phyloP scores from a whole-genome alignment of 2,329 filamentous ascomycete genomes.

The Akanthomyces lecanii region DNA sequence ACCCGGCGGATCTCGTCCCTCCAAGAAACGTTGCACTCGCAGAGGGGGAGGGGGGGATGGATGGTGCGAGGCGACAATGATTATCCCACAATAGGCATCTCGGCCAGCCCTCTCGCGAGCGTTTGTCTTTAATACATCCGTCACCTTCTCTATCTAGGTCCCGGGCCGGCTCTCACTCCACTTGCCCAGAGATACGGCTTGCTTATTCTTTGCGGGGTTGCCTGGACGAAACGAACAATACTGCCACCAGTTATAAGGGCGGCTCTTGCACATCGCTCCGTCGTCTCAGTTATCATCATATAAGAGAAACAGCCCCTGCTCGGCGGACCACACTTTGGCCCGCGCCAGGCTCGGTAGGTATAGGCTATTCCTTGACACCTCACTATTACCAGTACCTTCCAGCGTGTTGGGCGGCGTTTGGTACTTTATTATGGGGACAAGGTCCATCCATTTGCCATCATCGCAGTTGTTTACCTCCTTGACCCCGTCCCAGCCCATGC shows the following conservation, averaged over 20 bases:
- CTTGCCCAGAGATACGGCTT: neutral
- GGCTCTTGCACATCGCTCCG: neutral
- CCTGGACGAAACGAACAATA: neutral
- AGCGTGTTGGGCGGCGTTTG: conserved; percentile 3
- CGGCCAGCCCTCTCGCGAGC: neutral
- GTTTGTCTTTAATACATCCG: neutral
- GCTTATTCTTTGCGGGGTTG: neutral
- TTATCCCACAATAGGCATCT: conserved; percentile 14
- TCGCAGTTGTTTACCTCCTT: conserved; percentile 6
- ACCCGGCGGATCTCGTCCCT: conserved; percentile 2
- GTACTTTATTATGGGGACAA: conserved; percentile 14
- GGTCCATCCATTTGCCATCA: neutral
- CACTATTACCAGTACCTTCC: neutral
- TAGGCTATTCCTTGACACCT: neutral
- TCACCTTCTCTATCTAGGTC: conserved; percentile 7
- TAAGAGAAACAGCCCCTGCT: neutral
- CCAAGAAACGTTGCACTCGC: conserved; percentile 15
- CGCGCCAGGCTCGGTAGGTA: neutral
- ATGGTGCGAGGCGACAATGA: neutral
- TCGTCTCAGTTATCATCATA: neutral
- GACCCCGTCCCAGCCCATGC: neutral
- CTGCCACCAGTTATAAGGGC: neutral
- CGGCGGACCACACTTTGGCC: neutral
- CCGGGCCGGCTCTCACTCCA: conserved; percentile 1
- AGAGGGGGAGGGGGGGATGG: neutral